These are phyloP conservation scores for Ascochyta koolunga DNA, from an alignment of 2,329 filamentous ascomycete genomes.

Conservation along the genomic window DNA sequence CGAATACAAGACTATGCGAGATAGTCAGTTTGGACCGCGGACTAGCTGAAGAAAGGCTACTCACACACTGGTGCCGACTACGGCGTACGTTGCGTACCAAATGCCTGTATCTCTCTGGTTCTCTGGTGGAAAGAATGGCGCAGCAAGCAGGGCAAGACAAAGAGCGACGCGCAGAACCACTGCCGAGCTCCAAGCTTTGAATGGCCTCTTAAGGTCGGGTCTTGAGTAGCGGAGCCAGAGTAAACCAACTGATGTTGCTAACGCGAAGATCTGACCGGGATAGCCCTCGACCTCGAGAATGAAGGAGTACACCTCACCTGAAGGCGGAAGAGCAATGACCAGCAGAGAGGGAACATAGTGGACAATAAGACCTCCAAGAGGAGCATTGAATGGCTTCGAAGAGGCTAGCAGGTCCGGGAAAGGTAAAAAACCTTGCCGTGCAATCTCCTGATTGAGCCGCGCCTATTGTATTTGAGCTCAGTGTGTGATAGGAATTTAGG, in stretches of 20 bases:
- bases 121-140: constrained; percentile 66
- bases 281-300: constrained; percentile 76
- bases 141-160: constrained; percentile 61
- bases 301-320: constrained; percentile 71
- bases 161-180: constrained; percentile 62
- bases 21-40: constrained; percentile 9
- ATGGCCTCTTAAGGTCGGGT: constrained; percentile 67
- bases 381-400: constrained; percentile 69
- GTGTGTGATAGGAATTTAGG: no score
- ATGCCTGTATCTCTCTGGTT: constrained; percentile 36
- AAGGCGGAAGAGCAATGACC: constrained; percentile 69
- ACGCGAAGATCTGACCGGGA: constrained; percentile 64
- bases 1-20: constrained; percentile 59
- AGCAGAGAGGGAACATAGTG: constrained; percentile 72
- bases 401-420: constrained; percentile 66
- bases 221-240: constrained; percentile 65
- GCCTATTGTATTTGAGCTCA: constrained; percentile 54
- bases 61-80: constrained; percentile 61
- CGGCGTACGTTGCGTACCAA: constrained; percentile 60
- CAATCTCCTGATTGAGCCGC: constrained; percentile 74
- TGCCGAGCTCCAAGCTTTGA: constrained; percentile 68
- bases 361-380: constrained; percentile 70
- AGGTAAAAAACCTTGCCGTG: constrained; percentile 72
- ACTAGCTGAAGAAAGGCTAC: constrained; percentile 27
- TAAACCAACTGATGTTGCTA: constrained; percentile 64